Percentiles rank a stretch among this genome's conserved stretches.
Evolutionary conservation across 257 asterid species (phyloP).

Genomic region (Solanum infundibuliforme): DNA sequence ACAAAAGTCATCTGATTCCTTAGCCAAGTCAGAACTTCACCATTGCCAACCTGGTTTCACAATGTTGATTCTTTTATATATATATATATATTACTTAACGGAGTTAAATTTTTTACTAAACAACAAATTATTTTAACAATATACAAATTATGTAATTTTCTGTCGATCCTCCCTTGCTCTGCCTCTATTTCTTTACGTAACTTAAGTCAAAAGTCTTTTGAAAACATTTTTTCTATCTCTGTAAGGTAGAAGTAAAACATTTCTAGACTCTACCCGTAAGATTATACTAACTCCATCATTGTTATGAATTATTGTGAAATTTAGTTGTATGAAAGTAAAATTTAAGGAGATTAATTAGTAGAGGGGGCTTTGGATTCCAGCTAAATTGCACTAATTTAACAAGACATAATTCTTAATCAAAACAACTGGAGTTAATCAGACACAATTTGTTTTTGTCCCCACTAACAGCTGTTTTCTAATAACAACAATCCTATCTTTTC

Average conservation of each 20-base stretch:
- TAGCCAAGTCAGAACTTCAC: conserved; percentile 6
- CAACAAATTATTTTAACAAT: background rate
- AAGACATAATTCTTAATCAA: conserved; percentile 3
- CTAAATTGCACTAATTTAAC: conserved; percentile 16
- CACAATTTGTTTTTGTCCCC: conserved; percentile 34
- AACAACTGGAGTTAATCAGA: conserved; percentile 12
- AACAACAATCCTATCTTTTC: conserved; percentile 21
- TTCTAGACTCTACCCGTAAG: background rate
- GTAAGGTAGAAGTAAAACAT: background rate
- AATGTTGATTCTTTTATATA: background rate
- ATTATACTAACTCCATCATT: background rate
- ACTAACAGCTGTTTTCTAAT: conserved; percentile 66
- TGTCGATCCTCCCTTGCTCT: background rate
- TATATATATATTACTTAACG: background rate
- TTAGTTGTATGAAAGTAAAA: background rate
- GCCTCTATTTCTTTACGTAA: background rate
- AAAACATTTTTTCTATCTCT: background rate
- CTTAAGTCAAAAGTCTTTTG: background rate
- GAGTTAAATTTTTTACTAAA: background rate
- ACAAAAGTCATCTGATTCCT: conserved; percentile 4
- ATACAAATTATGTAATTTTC: background rate
- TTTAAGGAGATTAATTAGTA: background rate
- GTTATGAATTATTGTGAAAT: background rate
- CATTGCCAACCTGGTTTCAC: conserved; percentile 12
- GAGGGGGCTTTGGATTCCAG: conserved; percentile 43